Evolutionary conservation across 805 yeast species (phyloP).

Genomic region (Yamadazyma laniorum): DNA sequence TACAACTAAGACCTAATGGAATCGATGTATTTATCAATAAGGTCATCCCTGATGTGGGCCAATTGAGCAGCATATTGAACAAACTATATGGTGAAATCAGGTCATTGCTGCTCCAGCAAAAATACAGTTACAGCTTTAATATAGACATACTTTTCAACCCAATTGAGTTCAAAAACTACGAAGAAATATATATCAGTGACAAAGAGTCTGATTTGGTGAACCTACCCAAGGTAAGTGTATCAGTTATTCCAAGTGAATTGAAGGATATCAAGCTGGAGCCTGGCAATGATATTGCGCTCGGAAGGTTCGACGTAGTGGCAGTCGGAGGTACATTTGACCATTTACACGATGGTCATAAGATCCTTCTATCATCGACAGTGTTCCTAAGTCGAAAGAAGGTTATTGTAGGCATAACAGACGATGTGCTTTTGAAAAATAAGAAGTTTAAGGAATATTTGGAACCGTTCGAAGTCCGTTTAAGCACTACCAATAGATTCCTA

Average conservation of each 20-base stretch:
- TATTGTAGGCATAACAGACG: conserved; percentile 84
- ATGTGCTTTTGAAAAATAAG: conserved; percentile 68
- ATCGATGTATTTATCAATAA: conserved; percentile 26
- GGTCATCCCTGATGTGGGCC: conserved; percentile 19
- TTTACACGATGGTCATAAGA: conserved; percentile 91
- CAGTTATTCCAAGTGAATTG: not conserved
- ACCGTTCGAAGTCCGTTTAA: conserved; percentile 50
- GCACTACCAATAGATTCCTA: conserved; percentile 50
- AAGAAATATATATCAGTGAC: conserved; percentile 1
- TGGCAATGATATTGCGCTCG: not conserved
- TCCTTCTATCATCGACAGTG: conserved; percentile 69
- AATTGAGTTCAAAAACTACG: not conserved
- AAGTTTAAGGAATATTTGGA: conserved; percentile 67
- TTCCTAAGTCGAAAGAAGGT: conserved; percentile 55
- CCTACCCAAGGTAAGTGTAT: not conserved
- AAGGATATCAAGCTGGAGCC: not conserved
- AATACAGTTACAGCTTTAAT: conserved; percentile 24
- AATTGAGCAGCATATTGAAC: conserved; percentile 28
- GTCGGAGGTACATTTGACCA: conserved; percentile 98
- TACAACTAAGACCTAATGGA: not conserved
- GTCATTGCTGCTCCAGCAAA: conserved; percentile 15
- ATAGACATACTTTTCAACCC: conserved; percentile 30
- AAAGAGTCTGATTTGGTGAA: not conserved
- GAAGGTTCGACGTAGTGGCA: conserved; percentile 38
- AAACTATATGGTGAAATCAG: conserved; percentile 29